Evolutionary conservation across 805 yeast species (phyloP).

Genomic region (Kluyveromyces aestuarii): DNA sequence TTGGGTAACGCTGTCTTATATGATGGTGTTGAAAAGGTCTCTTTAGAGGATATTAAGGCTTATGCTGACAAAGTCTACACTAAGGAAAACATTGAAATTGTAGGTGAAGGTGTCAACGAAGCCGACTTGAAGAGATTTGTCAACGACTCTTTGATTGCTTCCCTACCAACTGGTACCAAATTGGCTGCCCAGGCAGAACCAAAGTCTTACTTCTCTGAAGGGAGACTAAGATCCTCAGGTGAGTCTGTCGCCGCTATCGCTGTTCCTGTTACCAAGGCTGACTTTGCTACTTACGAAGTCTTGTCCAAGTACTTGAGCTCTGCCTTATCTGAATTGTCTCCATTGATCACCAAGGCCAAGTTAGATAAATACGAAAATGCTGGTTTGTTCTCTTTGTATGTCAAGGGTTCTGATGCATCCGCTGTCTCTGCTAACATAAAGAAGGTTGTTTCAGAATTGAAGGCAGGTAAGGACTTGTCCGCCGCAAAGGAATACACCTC

Average conservation of each 20-base stretch:
- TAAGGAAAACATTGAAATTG: constrained; percentile 59
- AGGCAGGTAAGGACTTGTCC: constrained; percentile 47
- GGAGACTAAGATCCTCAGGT: constrained; percentile 58
- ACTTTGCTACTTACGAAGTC: constrained; percentile 58
- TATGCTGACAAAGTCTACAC: constrained; percentile 64
- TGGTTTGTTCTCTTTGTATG: constrained; percentile 67
- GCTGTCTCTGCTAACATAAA: constrained; percentile 54
- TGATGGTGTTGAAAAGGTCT: constrained; percentile 51
- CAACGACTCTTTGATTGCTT: constrained; percentile 49
- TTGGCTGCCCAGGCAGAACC: constrained; percentile 31
- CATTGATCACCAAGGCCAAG: constrained; percentile 43
- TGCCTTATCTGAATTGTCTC: constrained; percentile 47
- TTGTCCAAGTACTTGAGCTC: constrained; percentile 58
- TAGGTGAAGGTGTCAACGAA: constrained; percentile 65
- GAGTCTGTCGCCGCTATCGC: constrained; percentile 71
- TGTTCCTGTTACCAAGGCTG: constrained; percentile 59
- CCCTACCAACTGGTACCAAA: constrained; percentile 53
- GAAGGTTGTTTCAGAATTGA: constrained; percentile 43
- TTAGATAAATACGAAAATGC: constrained; percentile 66
- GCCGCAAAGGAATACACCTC: constrained; percentile 49
- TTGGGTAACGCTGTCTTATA: constrained; percentile 76
- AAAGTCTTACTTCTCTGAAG: constrained; percentile 51
- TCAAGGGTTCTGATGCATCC: constrained; percentile 49
- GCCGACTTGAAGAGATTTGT: constrained; percentile 63
- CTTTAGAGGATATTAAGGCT: constrained; percentile 54